phyloP scores from a whole-genome alignment of 176 grass and related monocot genomes.

The Leersia perrieri region DNA sequence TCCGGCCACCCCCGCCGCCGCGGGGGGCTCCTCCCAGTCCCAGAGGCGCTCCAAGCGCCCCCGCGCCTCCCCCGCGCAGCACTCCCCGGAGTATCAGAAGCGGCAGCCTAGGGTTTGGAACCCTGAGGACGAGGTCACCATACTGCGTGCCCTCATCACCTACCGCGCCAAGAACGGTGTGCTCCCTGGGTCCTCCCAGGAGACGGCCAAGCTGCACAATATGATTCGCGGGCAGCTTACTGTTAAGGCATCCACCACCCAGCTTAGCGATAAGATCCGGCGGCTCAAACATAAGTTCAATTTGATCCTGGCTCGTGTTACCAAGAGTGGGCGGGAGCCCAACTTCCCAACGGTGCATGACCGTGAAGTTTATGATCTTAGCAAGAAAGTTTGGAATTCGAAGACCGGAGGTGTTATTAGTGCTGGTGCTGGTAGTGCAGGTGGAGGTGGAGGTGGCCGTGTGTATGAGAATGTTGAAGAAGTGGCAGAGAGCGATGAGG shows the following conservation, averaged over 20 bases:
- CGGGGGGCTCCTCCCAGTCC: neutral
- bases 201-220: constrained; percentile 16
- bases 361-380: constrained; percentile 31
- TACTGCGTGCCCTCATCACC: constrained; percentile 41
- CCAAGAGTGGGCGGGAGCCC: constrained; percentile 28
- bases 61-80: neutral
- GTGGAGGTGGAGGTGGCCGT: neutral
- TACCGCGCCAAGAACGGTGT: constrained; percentile 37
- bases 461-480: constrained; percentile 5
- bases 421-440: neutral
- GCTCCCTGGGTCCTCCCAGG: constrained; percentile 14
- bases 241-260: constrained; percentile 28
- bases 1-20: no score
- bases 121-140: constrained; percentile 38
- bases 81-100: constrained; percentile 24
- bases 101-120: constrained; percentile 41
- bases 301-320: neutral
- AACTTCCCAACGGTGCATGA: constrained; percentile 39
- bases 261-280: constrained; percentile 53
- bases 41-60: constrained; percentile 17
- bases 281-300: constrained; percentile 47
- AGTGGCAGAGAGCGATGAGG: constrained; percentile 25
- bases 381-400: constrained; percentile 45
- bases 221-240: constrained; percentile 33
- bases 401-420: neutral